Evolutionary conservation across 2,329 filamentous ascomycete genomes (phyloP), one percentile per base, ranked within the genome.

Genomic region (Arthrobotrys conoides): DNA sequence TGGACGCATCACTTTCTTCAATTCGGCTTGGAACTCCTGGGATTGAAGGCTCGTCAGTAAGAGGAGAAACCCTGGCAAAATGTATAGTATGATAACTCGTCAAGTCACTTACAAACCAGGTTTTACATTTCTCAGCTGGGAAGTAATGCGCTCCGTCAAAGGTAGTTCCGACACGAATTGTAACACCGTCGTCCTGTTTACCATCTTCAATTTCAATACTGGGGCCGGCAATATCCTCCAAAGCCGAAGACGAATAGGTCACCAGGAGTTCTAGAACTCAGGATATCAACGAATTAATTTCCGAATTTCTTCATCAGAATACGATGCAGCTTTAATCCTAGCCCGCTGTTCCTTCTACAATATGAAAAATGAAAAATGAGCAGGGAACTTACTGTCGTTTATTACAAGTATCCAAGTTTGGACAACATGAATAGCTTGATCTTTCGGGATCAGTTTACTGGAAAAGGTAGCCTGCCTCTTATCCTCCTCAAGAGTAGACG

Each of bases 81-180:
- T 20, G 12, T 18, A 18, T 6, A 46, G n/a, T 8, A 30, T 30
- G 22, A 48, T 20, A 24, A 30, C 14, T 9, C 44, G 5, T 3
- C 27, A 55, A 33, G 10, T 18, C 24, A 73, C 70, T 67, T 41
- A 73, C 70, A 73, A 73, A 73, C 70, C 70, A 73, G 1, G 70
- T 73, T 67, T 73, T 59, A n/a, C 70, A 73, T 51, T 73, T 73
- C 14, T 73, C 70, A 33, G 61, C 61, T 10, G 53, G 36, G 14
- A 73, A 67, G 27, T 57, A 73, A 51, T 59, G 59, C 8, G 70
- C 53, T 14, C 16, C 61, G 10, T 41, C 36, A 38, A 65, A 49
- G 18, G 24, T 30, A 16, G 46, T 65, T 36, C 24, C 24, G 6
- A 65, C 68, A 27, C 64, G 41, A 46, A 71, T 71, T 5, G 48